These are phyloP conservation scores for Wickerhamomyces sp. DNA, from an alignment of 1,139 yeast genomes.

Conservation along the genomic window DNA sequence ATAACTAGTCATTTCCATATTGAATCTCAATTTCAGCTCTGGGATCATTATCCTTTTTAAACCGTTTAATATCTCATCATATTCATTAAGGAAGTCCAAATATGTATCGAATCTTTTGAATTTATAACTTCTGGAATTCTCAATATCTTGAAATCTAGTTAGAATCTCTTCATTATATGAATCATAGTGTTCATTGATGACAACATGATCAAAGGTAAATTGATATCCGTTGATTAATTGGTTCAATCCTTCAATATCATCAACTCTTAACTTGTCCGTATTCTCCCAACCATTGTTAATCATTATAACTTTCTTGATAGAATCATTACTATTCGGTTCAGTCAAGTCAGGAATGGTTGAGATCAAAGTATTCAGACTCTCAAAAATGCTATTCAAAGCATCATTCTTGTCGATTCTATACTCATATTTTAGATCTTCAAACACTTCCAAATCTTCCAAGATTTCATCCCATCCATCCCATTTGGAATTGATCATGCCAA, in stretches of 20 bases:
- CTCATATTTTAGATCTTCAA: slow-evolving; percentile 3
- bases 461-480: slow-evolving; percentile 59
- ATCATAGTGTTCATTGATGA: slow-evolving; percentile 7
- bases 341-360: slow-evolving; percentile 1
- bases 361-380: slow-evolving; percentile 8
- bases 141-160: not conserved
- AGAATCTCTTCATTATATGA: slow-evolving; percentile 4
- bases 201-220: slow-evolving; percentile 8
- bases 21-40: slow-evolving; percentile 4
- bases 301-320: slow-evolving; percentile 15
- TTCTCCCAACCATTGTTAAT: slow-evolving; percentile 6
- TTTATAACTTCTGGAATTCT: slow-evolving; percentile 10
- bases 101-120: slow-evolving; percentile 10
- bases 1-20: slow-evolving; percentile 1
- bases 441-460: slow-evolving; percentile 37
- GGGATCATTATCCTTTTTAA: slow-evolving; percentile 11
- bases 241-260: not conserved
- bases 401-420: slow-evolving; percentile 2
- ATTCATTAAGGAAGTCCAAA: slow-evolving; percentile 1
- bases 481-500: slow-evolving; percentile 45
- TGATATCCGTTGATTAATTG: slow-evolving; percentile 4
- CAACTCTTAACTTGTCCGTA: slow-evolving; percentile 1
- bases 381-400: slow-evolving; percentile 2
- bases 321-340: slow-evolving; percentile 4
- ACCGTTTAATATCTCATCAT: not conserved